phyloP scores from a whole-genome alignment of 768 basidiomycete genomes.

The Russula earlei region DNA sequence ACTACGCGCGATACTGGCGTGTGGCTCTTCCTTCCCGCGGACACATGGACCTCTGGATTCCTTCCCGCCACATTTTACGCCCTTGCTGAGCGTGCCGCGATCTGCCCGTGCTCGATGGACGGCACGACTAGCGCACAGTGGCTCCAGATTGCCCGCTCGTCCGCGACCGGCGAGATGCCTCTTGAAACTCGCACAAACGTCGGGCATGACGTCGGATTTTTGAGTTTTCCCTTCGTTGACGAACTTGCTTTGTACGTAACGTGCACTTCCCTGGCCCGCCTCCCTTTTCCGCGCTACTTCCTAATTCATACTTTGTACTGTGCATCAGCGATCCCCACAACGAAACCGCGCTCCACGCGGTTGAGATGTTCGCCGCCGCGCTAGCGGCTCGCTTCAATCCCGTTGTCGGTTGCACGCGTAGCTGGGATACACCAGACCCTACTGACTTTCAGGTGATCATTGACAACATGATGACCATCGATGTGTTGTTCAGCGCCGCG shows the following conservation, averaged over 20 bases:
- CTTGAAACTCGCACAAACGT: slow-evolving; percentile 39
- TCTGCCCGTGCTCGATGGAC: slow-evolving; percentile 35
- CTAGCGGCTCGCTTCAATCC: slow-evolving; percentile 51
- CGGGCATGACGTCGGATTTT: slow-evolving; percentile 63
- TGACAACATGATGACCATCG: slow-evolving; percentile 72
- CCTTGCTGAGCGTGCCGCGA: slow-evolving; percentile 40
- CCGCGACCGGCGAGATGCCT: slow-evolving; percentile 43
- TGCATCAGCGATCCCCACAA: slow-evolving; percentile 45
- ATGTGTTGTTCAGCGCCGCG: slow-evolving; percentile 29
- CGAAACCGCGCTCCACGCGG: slow-evolving; percentile 42
- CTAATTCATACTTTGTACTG: not conserved
- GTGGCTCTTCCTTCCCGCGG: slow-evolving; percentile 45
- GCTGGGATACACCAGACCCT: slow-evolving; percentile 53
- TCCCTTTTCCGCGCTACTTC: not conserved
- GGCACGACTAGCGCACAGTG: slow-evolving; percentile 42
- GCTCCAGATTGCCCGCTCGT: slow-evolving; percentile 42
- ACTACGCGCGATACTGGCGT: slow-evolving; percentile 39
- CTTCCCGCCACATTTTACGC: slow-evolving; percentile 54
- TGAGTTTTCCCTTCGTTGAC: slow-evolving; percentile 59
- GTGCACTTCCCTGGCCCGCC: not conserved
- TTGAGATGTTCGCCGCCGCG: slow-evolving; percentile 48
- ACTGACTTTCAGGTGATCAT: slow-evolving; percentile 63
- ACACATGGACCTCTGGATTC: slow-evolving; percentile 64
- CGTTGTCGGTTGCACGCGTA: slow-evolving; percentile 58
- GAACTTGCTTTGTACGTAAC: slow-evolving; percentile 47